Base-by-base conservation (phyloP, 1,284 basidiomycete genomes). In the Amylostereum areolatum region DNA sequence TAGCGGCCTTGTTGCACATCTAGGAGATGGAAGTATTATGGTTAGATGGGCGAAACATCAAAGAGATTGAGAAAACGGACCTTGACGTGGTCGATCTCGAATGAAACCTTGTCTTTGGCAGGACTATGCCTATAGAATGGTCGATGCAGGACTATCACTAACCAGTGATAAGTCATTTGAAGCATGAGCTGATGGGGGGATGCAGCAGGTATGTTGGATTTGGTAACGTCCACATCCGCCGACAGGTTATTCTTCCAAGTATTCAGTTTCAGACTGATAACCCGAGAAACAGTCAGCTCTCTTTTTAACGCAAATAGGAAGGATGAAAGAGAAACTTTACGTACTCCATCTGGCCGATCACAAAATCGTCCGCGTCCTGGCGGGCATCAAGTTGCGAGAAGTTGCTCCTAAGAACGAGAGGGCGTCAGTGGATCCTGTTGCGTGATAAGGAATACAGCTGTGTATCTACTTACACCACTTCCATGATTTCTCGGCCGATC, bases 1-100 rank as follows among this genome's bases (percentile, higher is more conserved):
- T 71, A 0, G 83, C 82, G 0, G 83, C 81, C n/a, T 73, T 71
- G 57, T 80, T 79, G 64, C 84, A 85, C 18, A 79, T 68, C 80
- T 82, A 55, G 10, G 45, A 35, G 18, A 18, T 18, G 18, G 18
- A 18, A n/a, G n/a, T n/a, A n/a, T n/a, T n/a, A n/a, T 1, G 18
- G 1, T 18, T 18, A 18, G 18, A 18, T 18, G 18, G 18, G 18
- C 18, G 18, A 18, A 18, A 18, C 18, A 18, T 18, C 18, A 18
- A 1, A 18, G 18, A 18, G 18, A 18, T 18, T 18, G 18, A 18
- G 18, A 18, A 18, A 18, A 1, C 18, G 29, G 52, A 78, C 73
- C 68, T 78, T 74, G 53, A 75, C 68, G 55, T 79, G 77, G 55
- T 79, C 74, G 34, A 75, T 72, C 30, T 76, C 70, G 28, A 63